Evolutionary conservation across 225 moss, liverwort and hornwort species (phyloP).

Genomic region (Marchantia polymorpha): DNA sequence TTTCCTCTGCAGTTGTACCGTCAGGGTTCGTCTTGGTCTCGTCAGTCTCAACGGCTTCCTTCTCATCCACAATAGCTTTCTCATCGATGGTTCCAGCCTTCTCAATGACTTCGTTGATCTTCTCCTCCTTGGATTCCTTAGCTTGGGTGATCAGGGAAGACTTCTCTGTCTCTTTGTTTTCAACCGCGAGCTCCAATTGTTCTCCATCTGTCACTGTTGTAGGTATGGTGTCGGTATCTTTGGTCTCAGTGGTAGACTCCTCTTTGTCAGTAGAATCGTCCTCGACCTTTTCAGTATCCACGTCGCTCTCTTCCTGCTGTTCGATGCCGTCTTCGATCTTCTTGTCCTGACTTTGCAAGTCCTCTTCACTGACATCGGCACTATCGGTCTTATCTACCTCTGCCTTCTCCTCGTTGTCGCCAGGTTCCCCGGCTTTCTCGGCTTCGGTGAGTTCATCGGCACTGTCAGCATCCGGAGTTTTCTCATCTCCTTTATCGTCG

Average conservation of each 20-base stretch:
- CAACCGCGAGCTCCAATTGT: slow-evolving; percentile 66
- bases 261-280: not conserved
- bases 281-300: not conserved
- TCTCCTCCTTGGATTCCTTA: slow-evolving; percentile 71
- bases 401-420: not conserved
- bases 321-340: slow-evolving; percentile 13
- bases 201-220: slow-evolving; percentile 23
- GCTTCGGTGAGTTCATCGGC: not conserved
- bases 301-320: slow-evolving; percentile 1
- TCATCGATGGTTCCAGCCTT: slow-evolving; percentile 33
- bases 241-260: not conserved
- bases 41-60: not conserved
- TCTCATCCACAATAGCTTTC: slow-evolving; percentile 37
- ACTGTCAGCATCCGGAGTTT: not conserved
- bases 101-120: slow-evolving; percentile 40
- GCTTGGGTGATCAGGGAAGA: slow-evolving; percentile 62
- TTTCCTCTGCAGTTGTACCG: not conserved
- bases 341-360: slow-evolving; percentile 8
- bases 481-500: not conserved
- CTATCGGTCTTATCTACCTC: not conserved
- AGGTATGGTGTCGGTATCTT: not conserved
- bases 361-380: not conserved
- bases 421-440: slow-evolving; percentile 21
- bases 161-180: slow-evolving; percentile 41
- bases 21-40: slow-evolving; percentile 11